These are phyloP conservation scores for Entomophthora muscae DNA, from an alignment of 371 early-diverging fungal genomes.

Conservation along the genomic window DNA sequence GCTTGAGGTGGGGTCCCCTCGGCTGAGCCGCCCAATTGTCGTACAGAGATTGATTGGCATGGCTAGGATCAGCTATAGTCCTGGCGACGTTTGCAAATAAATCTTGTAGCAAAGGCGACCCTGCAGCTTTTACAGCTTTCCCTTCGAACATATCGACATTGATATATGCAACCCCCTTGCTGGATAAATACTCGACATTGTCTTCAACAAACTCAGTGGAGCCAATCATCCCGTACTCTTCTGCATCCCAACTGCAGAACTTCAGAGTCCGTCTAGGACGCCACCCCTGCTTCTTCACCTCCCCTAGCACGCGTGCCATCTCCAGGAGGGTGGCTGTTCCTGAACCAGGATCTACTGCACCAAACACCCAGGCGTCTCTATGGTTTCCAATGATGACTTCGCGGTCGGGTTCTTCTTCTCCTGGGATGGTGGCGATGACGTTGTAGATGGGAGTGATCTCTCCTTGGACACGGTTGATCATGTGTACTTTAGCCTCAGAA, in stretches of 20 bases:
- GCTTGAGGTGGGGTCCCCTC: no score
- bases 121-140: background rate
- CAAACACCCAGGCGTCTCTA: slow-evolving; percentile 3
- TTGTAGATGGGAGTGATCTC: background rate
- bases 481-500: background rate
- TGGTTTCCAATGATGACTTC: slow-evolving; percentile 1
- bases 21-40: background rate
- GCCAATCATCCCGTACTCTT: slow-evolving; percentile 3
- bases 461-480: background rate
- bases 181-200: background rate
- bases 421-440: background rate
- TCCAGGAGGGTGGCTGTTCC: background rate
- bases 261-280: background rate
- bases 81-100: background rate
- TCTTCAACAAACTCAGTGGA: slow-evolving; percentile 1
- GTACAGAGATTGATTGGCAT: background rate
- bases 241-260: slow-evolving; percentile 4
- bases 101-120: background rate
- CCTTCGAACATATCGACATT: slow-evolving; percentile 2
- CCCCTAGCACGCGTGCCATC: background rate
- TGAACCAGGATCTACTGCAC: background rate
- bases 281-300: background rate
- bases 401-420: background rate
- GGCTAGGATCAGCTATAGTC: background rate
- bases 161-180: background rate